phyloP scores from a whole-genome alignment of 164 flowering plant genomes.

The Tetracentron sinense region DNA sequence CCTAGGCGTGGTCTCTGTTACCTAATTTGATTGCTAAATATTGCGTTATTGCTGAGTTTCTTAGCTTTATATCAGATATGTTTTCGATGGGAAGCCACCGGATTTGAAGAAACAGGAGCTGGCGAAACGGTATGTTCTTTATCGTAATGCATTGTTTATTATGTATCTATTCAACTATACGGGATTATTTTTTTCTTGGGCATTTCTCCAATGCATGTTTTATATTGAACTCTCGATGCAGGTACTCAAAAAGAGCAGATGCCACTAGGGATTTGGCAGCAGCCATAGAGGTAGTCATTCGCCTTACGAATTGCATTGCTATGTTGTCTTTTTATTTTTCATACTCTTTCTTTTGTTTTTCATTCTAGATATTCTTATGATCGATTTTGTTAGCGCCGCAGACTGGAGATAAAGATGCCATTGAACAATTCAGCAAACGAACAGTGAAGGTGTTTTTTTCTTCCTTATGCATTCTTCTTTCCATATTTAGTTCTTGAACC shows the following conservation, averaged over 20 bases:
- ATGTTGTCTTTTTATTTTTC: neutral
- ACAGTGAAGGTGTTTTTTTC: constrained; percentile 74
- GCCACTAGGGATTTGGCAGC: constrained; percentile 73
- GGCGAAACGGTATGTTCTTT: constrained; percentile 62
- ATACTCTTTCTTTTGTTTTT: neutral
- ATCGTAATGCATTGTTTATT: neutral
- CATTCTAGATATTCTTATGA: neutral
- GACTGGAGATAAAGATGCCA: constrained; percentile 84
- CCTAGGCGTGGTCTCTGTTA: neutral
- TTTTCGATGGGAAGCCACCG: constrained; percentile 93
- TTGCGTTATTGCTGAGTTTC: neutral
- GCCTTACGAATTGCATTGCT: neutral
- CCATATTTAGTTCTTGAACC: neutral
- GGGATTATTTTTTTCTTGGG: neutral
- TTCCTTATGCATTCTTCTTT: neutral
- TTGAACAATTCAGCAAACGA: constrained; percentile 90
- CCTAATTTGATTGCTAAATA: neutral
- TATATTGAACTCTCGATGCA: constrained; percentile 24
- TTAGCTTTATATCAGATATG: constrained; percentile 52
- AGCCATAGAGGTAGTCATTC: constrained; percentile 62
- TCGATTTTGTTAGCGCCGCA: constrained; percentile 27
- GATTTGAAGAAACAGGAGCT: constrained; percentile 90
- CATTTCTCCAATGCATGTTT: no score
- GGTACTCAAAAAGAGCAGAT: constrained; percentile 75
- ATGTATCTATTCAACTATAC: neutral